A percentile compares a stretch with the other conserved stretches of the same genome.
These are phyloP conservation scores for Leccinum laetum DNA, from an alignment of 1,284 basidiomycete genomes.

Conservation along the genomic window DNA sequence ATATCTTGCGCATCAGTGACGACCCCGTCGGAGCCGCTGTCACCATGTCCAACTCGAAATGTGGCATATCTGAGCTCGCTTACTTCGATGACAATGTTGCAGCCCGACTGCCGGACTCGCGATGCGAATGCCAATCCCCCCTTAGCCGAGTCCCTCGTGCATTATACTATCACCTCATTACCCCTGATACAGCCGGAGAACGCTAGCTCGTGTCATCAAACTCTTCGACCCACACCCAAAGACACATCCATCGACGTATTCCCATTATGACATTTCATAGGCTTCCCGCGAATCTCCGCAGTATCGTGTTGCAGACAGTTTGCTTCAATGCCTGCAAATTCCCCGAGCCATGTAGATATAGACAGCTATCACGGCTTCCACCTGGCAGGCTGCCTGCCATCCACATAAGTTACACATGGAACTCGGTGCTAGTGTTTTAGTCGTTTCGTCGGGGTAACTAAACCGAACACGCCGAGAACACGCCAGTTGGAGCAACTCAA, in stretches of 20 bases:
- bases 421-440: conserved; percentile 5
- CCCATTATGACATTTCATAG: not conserved
- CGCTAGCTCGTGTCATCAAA: not conserved
- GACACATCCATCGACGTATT: not conserved
- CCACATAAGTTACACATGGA: not conserved
- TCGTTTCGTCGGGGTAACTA: conserved; percentile 6
- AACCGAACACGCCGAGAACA: conserved; percentile 7
- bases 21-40: not conserved
- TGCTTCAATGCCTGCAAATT: not conserved
- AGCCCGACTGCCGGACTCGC: conserved; percentile 5
- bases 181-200: conserved; percentile 11
- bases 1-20: not conserved
- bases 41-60: conserved; percentile 14
- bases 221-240: not conserved
- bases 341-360: not conserved
- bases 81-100: conserved; percentile 9
- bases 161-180: conserved; percentile 7
- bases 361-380: not conserved
- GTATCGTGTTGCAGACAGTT: not conserved
- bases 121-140: conserved; percentile 7
- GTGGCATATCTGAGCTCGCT: conserved; percentile 13
- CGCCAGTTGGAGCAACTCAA: not conserved
- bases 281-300: conserved; percentile 7
- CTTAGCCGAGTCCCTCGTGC: not conserved
- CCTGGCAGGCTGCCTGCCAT: not conserved